Evolutionary conservation across 1,284 basidiomycete species (phyloP), one percentile per base, ranked within the genome.

Genomic region (Apiotrichum domesticum): DNA sequence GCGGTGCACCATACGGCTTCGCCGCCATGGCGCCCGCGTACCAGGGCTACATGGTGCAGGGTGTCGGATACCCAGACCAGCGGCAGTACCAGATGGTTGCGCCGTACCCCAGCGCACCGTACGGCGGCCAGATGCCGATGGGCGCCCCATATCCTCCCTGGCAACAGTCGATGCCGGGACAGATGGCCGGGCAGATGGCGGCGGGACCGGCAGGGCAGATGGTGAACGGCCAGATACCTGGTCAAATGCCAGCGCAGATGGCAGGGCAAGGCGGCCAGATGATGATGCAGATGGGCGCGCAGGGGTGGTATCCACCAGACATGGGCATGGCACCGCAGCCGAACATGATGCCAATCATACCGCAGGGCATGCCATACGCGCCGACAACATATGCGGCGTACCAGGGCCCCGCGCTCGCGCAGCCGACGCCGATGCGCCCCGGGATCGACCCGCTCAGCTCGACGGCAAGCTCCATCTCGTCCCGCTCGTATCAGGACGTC

Each of bases 391-490:
- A 60, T 1, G 21, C 32, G 10, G 39, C 46, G n/a, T 61, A 56
- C 13, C 58, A 54, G 42, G 54, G 35, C 7, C 35, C 43, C 0
- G 53, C 55, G 15, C 40, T 54, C 2, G 63, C 63, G 1, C 72
- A 74, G 40, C 73, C 73, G 0, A 69, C 64, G 2, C 73, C 73
- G 0, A 61, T 64, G n/a, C 62, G 72, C 2, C 70, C 70, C 1
- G 56, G 58, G 3, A 66, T 66, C 0, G 66, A 72, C 40, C 69
- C 64, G 9, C 69, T 72, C 32, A 66, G 64, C 52, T 73, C 71
- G 7, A 67, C 67, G 0, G 70, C 72, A 6, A 70, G 68, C 8
- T 71, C 69, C 10, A 73, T 73, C 13, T 75, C 73, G 29, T 73
- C 69, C 4, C 58, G 68, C 44, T 72, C 70, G 7, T 69, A 72